phyloP scores from a whole-genome alignment of 768 basidiomycete genomes.

The Psilocybe cyanescens region DNA sequence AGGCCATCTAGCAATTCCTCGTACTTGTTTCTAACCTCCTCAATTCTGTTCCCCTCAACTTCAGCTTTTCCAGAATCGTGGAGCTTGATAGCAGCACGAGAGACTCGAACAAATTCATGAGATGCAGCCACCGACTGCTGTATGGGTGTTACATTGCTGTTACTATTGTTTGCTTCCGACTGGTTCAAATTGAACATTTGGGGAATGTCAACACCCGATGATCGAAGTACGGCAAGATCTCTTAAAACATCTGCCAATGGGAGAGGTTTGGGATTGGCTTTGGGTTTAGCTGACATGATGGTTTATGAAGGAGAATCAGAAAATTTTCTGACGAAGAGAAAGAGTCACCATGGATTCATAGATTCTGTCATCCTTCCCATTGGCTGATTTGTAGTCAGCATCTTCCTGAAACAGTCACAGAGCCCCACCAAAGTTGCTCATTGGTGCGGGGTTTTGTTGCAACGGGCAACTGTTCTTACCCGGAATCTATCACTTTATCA shows the following conservation, averaged over 20 bases:
- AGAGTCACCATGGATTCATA: conserved; percentile 10
- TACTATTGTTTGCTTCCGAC: conserved; percentile 1
- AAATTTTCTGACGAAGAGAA: conserved; percentile 5
- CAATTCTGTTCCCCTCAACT: conserved; percentile 55
- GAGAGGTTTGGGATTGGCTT: conserved; percentile 49
- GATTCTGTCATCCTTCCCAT: neutral
- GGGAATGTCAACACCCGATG: conserved; percentile 48
- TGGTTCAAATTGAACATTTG: conserved; percentile 23
- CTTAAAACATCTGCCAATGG: conserved; percentile 63
- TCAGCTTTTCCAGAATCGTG: conserved; percentile 57
- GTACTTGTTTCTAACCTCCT: conserved; percentile 54
- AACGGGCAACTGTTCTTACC: conserved; percentile 10
- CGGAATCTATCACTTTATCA: conserved; percentile 11
- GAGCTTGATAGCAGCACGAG: conserved; percentile 59
- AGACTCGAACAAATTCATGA: conserved; percentile 59
- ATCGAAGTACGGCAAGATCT: conserved; percentile 74
- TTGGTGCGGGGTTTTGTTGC: conserved; percentile 4
- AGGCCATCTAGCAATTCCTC: conserved; percentile 54
- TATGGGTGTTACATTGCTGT: conserved; percentile 23
- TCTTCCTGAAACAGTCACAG: neutral
- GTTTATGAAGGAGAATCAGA: conserved; percentile 13
- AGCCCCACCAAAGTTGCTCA: neutral
- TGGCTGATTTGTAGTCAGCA: conserved; percentile 1
- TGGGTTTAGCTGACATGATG: conserved; percentile 31
- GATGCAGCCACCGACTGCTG: conserved; percentile 54